Evolutionary conservation across 2,329 filamentous ascomycete species (phyloP).

Genomic region (Rhytidhysteron rufulum): DNA sequence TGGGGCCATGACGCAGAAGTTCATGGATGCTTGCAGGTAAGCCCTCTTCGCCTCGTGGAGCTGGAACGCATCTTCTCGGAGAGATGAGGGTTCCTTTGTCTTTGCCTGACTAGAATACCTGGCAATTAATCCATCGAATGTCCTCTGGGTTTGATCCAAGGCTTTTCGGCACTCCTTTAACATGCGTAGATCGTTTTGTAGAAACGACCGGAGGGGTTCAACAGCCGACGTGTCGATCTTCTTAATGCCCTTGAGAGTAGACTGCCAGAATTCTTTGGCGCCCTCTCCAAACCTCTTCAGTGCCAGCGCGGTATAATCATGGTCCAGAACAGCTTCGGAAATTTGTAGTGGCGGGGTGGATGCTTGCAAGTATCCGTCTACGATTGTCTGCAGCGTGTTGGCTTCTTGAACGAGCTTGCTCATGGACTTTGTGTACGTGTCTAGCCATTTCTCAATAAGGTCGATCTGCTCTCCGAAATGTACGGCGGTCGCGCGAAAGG

Average conservation of each 20-base stretch:
- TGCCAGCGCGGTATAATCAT: slow-evolving; percentile 89
- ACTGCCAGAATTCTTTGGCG: slow-evolving; percentile 81
- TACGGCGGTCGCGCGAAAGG: slow-evolving; percentile 80
- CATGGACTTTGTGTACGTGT: slow-evolving; percentile 61
- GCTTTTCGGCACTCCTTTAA: slow-evolving; percentile 81
- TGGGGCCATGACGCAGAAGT: slow-evolving; percentile 84
- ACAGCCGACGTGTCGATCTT: slow-evolving; percentile 72
- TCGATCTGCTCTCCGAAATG: slow-evolving; percentile 94
- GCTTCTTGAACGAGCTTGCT: slow-evolving; percentile 63
- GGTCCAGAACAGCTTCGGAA: slow-evolving; percentile 83
- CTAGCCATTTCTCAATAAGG: slow-evolving; percentile 87
- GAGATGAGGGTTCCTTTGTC: slow-evolving; percentile 84
- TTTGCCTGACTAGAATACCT: slow-evolving; percentile 84
- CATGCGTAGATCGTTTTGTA: slow-evolving; percentile 71
- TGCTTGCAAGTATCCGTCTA: slow-evolving; percentile 72
- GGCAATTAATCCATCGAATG: slow-evolving; percentile 75
- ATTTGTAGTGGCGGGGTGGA: slow-evolving; percentile 69
- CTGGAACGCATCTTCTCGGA: slow-evolving; percentile 93
- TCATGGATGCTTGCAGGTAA: slow-evolving; percentile 88
- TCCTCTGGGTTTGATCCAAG: slow-evolving; percentile 76
- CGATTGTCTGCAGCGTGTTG: slow-evolving; percentile 70
- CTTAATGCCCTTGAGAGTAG: slow-evolving; percentile 68
- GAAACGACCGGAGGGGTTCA: slow-evolving; percentile 77
- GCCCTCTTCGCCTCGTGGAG: slow-evolving; percentile 87
- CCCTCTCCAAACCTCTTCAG: slow-evolving; percentile 82